A percentile compares a stretch with the other conserved stretches of the same genome.
Conservation (phyloP, 441 rosid genomes). For the Pelargonium australe region DNA sequence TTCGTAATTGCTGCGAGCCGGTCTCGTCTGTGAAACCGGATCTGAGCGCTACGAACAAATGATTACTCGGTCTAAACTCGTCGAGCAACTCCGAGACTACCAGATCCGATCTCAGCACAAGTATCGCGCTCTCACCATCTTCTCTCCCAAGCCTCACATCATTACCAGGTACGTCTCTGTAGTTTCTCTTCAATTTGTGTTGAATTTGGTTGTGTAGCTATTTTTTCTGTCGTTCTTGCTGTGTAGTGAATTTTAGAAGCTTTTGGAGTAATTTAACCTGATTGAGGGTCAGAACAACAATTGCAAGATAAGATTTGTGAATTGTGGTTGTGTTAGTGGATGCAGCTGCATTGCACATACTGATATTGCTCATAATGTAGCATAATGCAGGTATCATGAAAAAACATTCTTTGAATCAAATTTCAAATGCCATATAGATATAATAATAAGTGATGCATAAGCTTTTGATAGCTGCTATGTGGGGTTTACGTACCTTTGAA, state of each 20-base stretch:
- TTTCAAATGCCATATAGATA: not conserved
- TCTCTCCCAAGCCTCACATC: conserved; percentile 45
- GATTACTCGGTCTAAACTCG: conserved; percentile 45
- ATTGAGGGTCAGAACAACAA: not conserved
- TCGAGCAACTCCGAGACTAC: conserved; percentile 41
- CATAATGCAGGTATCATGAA: not conserved
- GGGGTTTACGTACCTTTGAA: not conserved
- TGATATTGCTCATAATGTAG: not conserved
- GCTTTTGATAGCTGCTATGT: not conserved
- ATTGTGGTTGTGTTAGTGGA: not conserved
- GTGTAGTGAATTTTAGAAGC: not conserved
- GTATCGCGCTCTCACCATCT: conserved; percentile 36
- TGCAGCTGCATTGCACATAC: not conserved
- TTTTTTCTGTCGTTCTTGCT: not conserved
- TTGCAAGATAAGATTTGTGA: not conserved
- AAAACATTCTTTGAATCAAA: not conserved
- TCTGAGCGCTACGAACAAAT: conserved; percentile 17
- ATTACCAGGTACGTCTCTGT: conserved; percentile 30
- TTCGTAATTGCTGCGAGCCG: not conserved
- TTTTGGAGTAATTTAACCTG: too few relatives aligned
- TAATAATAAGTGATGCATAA: not conserved
- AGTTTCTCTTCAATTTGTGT: not conserved
- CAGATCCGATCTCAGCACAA: conserved; percentile 47
- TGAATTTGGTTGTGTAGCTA: not conserved
- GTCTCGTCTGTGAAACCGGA: not conserved